These are phyloP conservation scores for Naematelia aurantialba DNA, from an alignment of 768 basidiomycete species.

Conservation along the genomic window DNA sequence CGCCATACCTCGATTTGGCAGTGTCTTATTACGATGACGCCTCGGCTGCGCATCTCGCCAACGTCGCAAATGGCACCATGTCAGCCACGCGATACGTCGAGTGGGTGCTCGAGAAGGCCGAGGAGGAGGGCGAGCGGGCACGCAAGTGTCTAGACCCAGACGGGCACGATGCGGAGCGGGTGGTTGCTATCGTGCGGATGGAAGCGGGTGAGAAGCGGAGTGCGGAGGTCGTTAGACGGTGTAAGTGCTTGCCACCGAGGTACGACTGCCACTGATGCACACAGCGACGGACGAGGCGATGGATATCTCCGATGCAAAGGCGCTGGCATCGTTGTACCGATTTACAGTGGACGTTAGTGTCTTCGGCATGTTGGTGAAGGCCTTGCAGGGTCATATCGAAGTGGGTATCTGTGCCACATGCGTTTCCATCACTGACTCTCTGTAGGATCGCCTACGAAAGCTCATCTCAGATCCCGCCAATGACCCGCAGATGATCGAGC, in stretches of 20 bases:
- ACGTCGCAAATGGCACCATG: constrained; percentile 13
- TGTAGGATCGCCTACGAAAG: constrained; percentile 20
- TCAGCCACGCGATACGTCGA: constrained; percentile 31
- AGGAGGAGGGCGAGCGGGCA: constrained; percentile 33
- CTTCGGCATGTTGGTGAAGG: constrained; percentile 29
- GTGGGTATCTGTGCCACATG: constrained; percentile 7
- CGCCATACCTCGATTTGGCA: constrained; percentile 23
- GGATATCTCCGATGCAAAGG: constrained; percentile 25
- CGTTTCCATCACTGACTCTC: neutral
- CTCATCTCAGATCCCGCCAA: constrained; percentile 47
- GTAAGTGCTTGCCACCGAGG: constrained; percentile 16
- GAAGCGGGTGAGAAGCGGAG: constrained; percentile 22
- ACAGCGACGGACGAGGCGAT: constrained; percentile 46
- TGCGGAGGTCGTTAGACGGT: constrained; percentile 22
- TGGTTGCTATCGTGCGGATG: constrained; percentile 21
- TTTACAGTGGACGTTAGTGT: constrained; percentile 31
- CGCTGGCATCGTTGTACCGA: constrained; percentile 29
- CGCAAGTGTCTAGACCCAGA: constrained; percentile 14
- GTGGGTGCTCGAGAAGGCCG: constrained; percentile 36
- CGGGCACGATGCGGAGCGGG: constrained; percentile 16
- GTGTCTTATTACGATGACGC: constrained; percentile 10
- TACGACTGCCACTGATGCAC: neutral
- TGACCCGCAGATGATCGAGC: constrained; percentile 46
- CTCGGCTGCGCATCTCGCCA: constrained; percentile 4
- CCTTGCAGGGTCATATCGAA: constrained; percentile 38